Percentiles rank a stretch among this genome's conserved stretches.
Conservation (phyloP, 345 rosid species). For the Turnera subulata region DNA sequence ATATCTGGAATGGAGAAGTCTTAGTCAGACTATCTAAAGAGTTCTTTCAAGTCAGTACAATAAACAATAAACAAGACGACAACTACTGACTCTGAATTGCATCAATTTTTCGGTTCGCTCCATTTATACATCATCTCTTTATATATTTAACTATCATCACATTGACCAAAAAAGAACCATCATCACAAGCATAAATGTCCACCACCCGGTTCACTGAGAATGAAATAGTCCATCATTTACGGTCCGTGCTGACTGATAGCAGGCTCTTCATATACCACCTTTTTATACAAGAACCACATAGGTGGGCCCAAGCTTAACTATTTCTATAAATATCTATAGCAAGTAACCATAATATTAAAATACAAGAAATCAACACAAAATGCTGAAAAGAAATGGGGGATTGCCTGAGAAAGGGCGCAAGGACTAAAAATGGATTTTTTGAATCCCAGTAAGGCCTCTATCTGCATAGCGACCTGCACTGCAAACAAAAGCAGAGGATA, state of each 20-base stretch:
- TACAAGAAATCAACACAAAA: neutral
- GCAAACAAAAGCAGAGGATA: neutral
- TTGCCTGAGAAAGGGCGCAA: constrained; percentile 53
- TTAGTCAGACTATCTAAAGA: neutral
- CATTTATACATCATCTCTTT: no score
- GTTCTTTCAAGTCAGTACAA: neutral
- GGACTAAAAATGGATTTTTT: constrained; percentile 52
- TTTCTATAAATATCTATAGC: neutral
- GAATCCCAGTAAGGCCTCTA: constrained; percentile 62
- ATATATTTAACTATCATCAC: no score
- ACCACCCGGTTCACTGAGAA: no score
- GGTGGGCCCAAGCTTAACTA: neutral
- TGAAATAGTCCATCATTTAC: no score
- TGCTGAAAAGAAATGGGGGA: constrained; percentile 2
- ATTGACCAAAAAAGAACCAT: no score
- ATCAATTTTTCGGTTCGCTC: no score
- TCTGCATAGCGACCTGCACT: constrained; percentile 52
- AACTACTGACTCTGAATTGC: no score
- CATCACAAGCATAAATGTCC: no score
- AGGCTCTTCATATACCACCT: no score
- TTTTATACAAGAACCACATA: no score
- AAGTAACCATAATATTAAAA: neutral
- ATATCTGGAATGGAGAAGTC: constrained; percentile 34
- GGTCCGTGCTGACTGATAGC: no score
- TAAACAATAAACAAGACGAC: neutral